Evolutionary conservation across 352 stramenopile species (phyloP).

Genomic region (Globisporangium takayamanum): DNA sequence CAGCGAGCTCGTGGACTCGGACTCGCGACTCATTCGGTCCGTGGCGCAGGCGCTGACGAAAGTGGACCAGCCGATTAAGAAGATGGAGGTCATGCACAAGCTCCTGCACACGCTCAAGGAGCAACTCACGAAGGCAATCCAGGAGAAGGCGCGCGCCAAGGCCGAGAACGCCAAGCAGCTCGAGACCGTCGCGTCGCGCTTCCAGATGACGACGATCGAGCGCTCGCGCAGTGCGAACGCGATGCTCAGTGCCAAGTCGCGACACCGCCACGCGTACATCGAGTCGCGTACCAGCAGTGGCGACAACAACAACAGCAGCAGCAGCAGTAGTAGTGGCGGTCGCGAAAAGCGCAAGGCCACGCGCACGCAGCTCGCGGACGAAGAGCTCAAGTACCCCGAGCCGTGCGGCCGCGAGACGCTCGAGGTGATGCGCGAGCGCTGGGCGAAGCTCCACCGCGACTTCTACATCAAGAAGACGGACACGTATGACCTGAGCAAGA

Average conservation of each 20-base stretch:
- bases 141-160: slow-evolving; percentile 68
- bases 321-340: slow-evolving; percentile 16
- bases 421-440: slow-evolving; percentile 87
- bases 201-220: slow-evolving; percentile 35
- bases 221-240: slow-evolving; percentile 65
- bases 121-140: slow-evolving; percentile 69
- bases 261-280: slow-evolving; percentile 54
- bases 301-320: slow-evolving; percentile 24
- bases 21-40: slow-evolving; percentile 74
- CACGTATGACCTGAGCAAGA: slow-evolving; percentile 94
- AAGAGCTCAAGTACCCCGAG: slow-evolving; percentile 69
- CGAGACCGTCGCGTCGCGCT: slow-evolving; percentile 24
- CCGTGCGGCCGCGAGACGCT: slow-evolving; percentile 79
- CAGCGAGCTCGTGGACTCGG: slow-evolving; percentile 65
- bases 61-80: slow-evolving; percentile 92
- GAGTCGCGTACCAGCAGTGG: slow-evolving; percentile 19
- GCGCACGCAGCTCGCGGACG: slow-evolving; percentile 25
- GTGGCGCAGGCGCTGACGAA: slow-evolving; percentile 69
- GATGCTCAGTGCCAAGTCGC: slow-evolving; percentile 27
- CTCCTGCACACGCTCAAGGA: slow-evolving; percentile 93
- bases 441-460: slow-evolving; percentile 93
- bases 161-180: slow-evolving; percentile 41
- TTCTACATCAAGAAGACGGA: slow-evolving; percentile 93
- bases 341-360: background rate
- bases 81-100: slow-evolving; percentile 89